Conservation (phyloP, 2,329 filamentous ascomycete genomes). For the Neofusicoccum kwambonambiense region DNA sequence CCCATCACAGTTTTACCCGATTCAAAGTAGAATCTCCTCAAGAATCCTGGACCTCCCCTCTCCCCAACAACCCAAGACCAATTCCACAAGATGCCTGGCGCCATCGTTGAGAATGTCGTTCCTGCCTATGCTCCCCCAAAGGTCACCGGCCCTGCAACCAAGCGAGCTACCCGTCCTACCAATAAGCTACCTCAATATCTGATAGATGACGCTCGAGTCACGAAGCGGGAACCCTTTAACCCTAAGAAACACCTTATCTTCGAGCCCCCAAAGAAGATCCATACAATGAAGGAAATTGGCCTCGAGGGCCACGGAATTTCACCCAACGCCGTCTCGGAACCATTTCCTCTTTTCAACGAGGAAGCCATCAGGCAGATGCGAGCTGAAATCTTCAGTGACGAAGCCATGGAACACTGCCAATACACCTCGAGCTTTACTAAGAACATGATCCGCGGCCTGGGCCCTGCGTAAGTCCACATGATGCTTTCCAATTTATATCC, state of each 20-base stretch:
- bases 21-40: no score
- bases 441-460: background rate
- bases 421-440: background rate
- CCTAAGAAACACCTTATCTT: conserved; percentile 18
- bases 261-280: conserved; percentile 5
- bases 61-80: background rate
- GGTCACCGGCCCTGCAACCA: background rate
- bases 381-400: conserved; percentile 19
- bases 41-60: background rate
- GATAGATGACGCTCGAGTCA: background rate
- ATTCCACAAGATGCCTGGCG: background rate
- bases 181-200: background rate
- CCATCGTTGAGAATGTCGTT: background rate
- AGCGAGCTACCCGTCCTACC: background rate
- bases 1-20: background rate
- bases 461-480: background rate
- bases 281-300: conserved; percentile 18
- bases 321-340: conserved; percentile 18
- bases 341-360: conserved; percentile 21
- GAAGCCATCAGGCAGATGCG: conserved; percentile 20
- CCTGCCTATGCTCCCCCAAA: background rate
- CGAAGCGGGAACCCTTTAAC: background rate
- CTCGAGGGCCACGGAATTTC: background rate
- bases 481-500: no score
- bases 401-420: conserved; percentile 19